phyloP scores from a whole-genome alignment of 768 basidiomycete species.

The Xerocomellus intermedius region DNA sequence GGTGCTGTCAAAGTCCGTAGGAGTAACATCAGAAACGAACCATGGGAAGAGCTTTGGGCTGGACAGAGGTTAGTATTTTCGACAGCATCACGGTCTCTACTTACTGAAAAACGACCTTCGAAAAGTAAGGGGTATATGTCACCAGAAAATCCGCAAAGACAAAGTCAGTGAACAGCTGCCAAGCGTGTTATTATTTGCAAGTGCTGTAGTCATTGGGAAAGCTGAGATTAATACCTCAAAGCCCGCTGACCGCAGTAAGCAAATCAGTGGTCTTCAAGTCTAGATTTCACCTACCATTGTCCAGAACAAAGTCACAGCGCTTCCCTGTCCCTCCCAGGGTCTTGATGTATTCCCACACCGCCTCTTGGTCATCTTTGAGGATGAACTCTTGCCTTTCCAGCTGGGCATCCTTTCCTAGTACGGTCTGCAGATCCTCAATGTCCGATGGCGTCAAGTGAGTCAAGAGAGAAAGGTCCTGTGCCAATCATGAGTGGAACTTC shows the following conservation, averaged over 20 bases:
- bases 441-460: constrained; percentile 83
- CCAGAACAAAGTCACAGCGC: constrained; percentile 83
- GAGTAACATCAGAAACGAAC: constrained; percentile 96
- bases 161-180: constrained; percentile 86
- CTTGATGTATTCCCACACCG: constrained; percentile 71
- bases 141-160: constrained; percentile 93
- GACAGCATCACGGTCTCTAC: constrained; percentile 22
- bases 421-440: constrained; percentile 78
- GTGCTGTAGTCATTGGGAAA: neutral
- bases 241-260: constrained; percentile 54
- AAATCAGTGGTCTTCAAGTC: neutral
- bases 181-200: neutral
- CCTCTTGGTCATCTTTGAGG: constrained; percentile 76
- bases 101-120: constrained; percentile 87
- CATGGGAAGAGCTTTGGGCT: constrained; percentile 95
- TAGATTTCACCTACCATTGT: constrained; percentile 63
- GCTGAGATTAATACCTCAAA: constrained; percentile 63
- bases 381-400: constrained; percentile 76
- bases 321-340: constrained; percentile 40
- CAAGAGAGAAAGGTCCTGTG: constrained; percentile 88
- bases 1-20: constrained; percentile 70
- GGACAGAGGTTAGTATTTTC: constrained; percentile 11
- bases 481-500: neutral
- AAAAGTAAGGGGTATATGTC: constrained; percentile 81
- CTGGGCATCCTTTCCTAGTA: constrained; percentile 73